Percentiles rank a stretch among this genome's conserved stretches.
These are phyloP conservation scores for Monosporascus sp. DNA, from an alignment of 2,329 filamentous ascomycete genomes.

Conservation along the genomic window DNA sequence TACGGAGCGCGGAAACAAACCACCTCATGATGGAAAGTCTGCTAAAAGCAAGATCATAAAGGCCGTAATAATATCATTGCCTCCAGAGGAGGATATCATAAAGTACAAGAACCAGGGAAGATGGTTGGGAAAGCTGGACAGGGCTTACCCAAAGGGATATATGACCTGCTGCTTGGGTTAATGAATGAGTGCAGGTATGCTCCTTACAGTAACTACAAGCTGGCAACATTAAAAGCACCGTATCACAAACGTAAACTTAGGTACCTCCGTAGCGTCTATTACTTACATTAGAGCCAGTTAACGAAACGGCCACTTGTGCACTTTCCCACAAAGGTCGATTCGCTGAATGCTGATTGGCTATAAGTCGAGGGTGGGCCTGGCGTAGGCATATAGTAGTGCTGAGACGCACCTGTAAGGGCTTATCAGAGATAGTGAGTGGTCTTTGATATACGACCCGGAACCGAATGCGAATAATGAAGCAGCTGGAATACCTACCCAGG, in stretches of 20 bases:
- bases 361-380: too few species aligned
- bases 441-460: too few species aligned
- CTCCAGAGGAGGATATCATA: conserved; percentile 13
- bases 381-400: too few species aligned
- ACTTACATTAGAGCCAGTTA: not conserved
- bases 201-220: conserved; percentile 17
- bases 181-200: not conserved
- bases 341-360: too few species aligned
- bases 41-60: conserved; percentile 24
- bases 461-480: too few species aligned
- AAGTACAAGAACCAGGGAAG: conserved; percentile 2
- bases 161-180: too few species aligned
- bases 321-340: too few species aligned
- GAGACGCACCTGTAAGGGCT: too few species aligned
- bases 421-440: too few species aligned
- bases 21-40: conserved; percentile 25
- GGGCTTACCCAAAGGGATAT: too few species aligned
- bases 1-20: conserved; percentile 26
- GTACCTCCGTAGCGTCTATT: not conserved
- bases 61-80: conserved; percentile 25
- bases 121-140: not conserved
- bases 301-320: too few species aligned
- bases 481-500: too few species aligned
- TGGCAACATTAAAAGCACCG: conserved; percentile 21
- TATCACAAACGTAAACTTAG: conserved; percentile 15